Percentiles rank a stretch among this genome's conserved stretches.
Evolutionary conservation across 225 moss, liverwort and hornwort genomes (phyloP).

Genomic region (Physcomitrellopsis africana): DNA sequence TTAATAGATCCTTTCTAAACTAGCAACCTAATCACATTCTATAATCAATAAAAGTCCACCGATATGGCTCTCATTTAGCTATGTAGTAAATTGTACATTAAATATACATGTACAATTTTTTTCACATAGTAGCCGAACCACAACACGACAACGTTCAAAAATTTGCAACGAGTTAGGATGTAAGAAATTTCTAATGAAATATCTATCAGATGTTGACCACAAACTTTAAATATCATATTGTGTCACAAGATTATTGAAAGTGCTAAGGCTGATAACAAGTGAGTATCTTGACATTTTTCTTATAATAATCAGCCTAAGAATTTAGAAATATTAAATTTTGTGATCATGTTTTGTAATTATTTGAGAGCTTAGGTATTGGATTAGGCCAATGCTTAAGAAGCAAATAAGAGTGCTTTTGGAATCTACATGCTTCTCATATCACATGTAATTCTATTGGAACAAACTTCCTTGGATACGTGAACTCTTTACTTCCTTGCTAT

Average conservation of each 20-base stretch:
- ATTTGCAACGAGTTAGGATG: constrained; percentile 96
- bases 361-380: constrained; percentile 16
- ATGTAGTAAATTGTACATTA: no score
- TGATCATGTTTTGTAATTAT: not conserved
- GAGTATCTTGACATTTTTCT: constrained; percentile 37
- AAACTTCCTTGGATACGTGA: constrained; percentile 2
- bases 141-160: no score
- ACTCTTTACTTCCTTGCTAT: not conserved
- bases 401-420: not conserved
- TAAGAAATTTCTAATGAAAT: constrained; percentile 95
- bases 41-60: no score
- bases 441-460: not conserved
- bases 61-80: no score
- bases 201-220: constrained; percentile 91
- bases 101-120: no score
- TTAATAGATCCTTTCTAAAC: no score
- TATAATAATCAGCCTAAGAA: constrained; percentile 1
- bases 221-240: constrained; percentile 88
- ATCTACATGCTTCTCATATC: constrained; percentile 9
- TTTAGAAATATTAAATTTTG: not conserved
- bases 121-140: no score
- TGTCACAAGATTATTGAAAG: constrained; percentile 97
- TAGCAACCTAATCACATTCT: no score
- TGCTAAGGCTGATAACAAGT: constrained; percentile 97
- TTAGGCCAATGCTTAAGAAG: not conserved